Evolutionary conservation across 768 basidiomycete genomes (phyloP).

Genomic region (Serpula lacrymans): DNA sequence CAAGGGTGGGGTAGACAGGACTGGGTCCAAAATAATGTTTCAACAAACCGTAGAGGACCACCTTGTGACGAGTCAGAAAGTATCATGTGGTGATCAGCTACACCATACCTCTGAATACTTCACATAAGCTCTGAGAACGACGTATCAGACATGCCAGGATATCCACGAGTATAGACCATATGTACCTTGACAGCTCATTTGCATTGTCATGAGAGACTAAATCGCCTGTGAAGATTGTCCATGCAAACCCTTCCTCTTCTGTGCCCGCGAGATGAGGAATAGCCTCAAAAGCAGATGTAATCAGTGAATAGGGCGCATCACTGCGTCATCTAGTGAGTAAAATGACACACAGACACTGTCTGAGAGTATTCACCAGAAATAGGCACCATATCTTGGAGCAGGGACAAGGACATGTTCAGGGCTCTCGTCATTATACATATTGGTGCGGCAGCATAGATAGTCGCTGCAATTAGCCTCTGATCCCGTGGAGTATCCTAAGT

Average conservation of each 20-base stretch:
- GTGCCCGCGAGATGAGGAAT: constrained; percentile 67
- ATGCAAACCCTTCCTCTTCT: constrained; percentile 55
- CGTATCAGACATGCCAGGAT: background rate
- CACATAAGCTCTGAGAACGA: constrained; percentile 45
- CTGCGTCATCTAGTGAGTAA: constrained; percentile 23
- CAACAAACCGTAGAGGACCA: constrained; percentile 59
- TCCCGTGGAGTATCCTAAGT: constrained; percentile 61
- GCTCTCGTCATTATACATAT: constrained; percentile 42
- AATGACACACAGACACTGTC: background rate
- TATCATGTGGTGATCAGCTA: too few relatives aligned
- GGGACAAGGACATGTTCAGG: constrained; percentile 46
- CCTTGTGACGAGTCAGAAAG: constrained; percentile 39
- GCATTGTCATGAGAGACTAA: constrained; percentile 70
- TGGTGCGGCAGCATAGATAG: constrained; percentile 59
- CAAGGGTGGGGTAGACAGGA: constrained; percentile 66
- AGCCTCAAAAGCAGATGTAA: constrained; percentile 54
- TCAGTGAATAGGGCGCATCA: constrained; percentile 59
- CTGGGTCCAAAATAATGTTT: constrained; percentile 54
- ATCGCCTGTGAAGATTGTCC: constrained; percentile 70
- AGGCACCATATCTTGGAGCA: constrained; percentile 65
- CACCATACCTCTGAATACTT: constrained; percentile 53
- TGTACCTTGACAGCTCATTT: constrained; percentile 57
- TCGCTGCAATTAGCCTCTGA: constrained; percentile 67
- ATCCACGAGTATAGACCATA: background rate
- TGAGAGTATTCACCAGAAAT: constrained; percentile 38